These are phyloP conservation scores for Haplosporangium sp. DNA, from an alignment of 371 early-diverging fungal species.

Conservation along the genomic window DNA sequence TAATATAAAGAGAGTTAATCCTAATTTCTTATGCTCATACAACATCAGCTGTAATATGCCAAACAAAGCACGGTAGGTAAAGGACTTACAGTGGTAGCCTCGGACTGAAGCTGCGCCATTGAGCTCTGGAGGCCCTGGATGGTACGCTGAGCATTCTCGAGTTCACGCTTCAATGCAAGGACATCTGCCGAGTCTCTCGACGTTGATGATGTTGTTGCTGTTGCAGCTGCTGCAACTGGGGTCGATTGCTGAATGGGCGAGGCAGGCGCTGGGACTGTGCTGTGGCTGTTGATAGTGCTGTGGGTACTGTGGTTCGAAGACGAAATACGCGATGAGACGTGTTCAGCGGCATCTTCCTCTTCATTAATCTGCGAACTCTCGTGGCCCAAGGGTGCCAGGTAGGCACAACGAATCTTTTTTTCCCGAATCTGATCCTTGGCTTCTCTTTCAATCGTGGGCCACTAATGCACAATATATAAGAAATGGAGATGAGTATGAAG, in stretches of 20 bases:
- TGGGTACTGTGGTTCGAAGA: constrained; percentile 23
- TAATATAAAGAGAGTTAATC: not conserved
- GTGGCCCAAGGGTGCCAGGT: constrained; percentile 53
- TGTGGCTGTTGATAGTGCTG: constrained; percentile 19
- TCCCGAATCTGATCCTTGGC: constrained; percentile 66
- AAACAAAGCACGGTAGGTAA: not conserved
- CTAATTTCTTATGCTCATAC: not conserved
- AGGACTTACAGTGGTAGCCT: constrained; percentile 36
- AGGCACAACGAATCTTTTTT: constrained; percentile 73
- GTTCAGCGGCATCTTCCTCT: constrained; percentile 20
- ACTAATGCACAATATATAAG: constrained; percentile 56
- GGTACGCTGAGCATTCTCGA: constrained; percentile 37
- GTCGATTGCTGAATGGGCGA: constrained; percentile 9
- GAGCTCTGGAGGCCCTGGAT: constrained; percentile 28
- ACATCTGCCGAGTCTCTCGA: constrained; percentile 9
- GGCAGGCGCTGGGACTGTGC: constrained; percentile 11
- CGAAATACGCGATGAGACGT: constrained; percentile 11
- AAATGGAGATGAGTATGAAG: constrained; percentile 1
- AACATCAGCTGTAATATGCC: not conserved
- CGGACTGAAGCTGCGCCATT: constrained; percentile 27
- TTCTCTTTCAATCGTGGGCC: constrained; percentile 65
- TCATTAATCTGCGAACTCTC: constrained; percentile 42
- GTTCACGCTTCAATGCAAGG: constrained; percentile 33
- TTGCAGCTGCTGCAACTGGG: not conserved
- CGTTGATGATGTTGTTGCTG: constrained; percentile 1